phyloP scores from a whole-genome alignment of 78 protist genomes.

The Dictyostelium capitatum region DNA sequence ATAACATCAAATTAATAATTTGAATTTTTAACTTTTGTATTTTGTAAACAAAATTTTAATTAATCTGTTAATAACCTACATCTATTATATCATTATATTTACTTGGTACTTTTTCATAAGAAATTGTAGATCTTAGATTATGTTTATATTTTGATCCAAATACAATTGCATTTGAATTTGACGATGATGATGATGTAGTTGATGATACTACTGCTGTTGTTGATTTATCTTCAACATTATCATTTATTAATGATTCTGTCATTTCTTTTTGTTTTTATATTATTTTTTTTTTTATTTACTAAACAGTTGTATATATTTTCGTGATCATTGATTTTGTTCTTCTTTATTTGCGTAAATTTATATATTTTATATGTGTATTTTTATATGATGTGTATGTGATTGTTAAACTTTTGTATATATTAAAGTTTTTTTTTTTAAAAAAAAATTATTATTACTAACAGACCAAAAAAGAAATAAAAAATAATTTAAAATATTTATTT shows the following conservation, averaged over 20 bases:
- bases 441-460: too few relatives aligned
- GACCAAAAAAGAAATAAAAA: too few relatives aligned
- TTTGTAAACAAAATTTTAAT: background rate
- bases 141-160: constrained; percentile 57
- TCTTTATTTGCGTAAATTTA: background rate
- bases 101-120: constrained; percentile 23
- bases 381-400: too few relatives aligned
- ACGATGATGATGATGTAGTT: too few relatives aligned
- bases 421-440: background rate
- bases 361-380: background rate
- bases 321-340: background rate
- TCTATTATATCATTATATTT: constrained; percentile 63
- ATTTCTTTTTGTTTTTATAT: too few relatives aligned
- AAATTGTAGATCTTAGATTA: constrained; percentile 22
- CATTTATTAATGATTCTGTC: background rate
- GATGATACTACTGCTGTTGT: background rate
- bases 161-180: background rate
- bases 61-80: background rate
- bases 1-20: too few relatives aligned
- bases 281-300: too few relatives aligned
- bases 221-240: background rate
- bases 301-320: too few relatives aligned
- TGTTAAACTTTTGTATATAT: too few relatives aligned
- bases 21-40: background rate
- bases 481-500: too few relatives aligned